Evolutionary conservation across 805 yeast species (phyloP).

Genomic region (Cyberlindnera xishuangbannaensis): DNA sequence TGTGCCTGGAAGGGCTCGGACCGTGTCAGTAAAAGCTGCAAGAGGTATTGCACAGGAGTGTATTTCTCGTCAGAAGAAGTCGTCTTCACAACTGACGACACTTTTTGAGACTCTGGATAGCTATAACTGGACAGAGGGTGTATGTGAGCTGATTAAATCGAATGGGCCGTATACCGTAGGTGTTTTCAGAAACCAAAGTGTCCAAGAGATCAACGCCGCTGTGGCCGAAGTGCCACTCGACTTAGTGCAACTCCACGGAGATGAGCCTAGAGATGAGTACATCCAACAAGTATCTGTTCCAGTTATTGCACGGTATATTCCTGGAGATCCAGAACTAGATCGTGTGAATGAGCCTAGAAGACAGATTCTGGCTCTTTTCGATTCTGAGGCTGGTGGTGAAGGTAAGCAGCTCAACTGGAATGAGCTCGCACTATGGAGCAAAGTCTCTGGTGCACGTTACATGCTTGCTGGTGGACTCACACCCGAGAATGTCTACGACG

Average conservation of each 20-base stretch:
- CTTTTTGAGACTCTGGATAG: slow-evolving; percentile 2
- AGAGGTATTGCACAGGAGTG: slow-evolving; percentile 35
- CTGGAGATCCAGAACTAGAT: slow-evolving; percentile 41
- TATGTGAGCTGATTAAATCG: background rate
- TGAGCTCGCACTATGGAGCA: slow-evolving; percentile 35
- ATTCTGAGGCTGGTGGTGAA: slow-evolving; percentile 89
- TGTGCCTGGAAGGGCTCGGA: slow-evolving; percentile 77
- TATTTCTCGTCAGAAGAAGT: slow-evolving; percentile 17
- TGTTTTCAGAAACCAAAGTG: background rate
- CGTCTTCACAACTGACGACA: slow-evolving; percentile 3
- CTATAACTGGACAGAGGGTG: background rate
- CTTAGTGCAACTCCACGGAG: slow-evolving; percentile 85
- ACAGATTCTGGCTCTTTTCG: slow-evolving; percentile 61
- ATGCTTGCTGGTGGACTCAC: slow-evolving; percentile 88
- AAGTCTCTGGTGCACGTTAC: slow-evolving; percentile 29
- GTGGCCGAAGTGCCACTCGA: slow-evolving; percentile 49
- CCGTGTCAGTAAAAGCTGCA: slow-evolving; percentile 48
- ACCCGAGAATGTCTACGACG: slow-evolving; percentile 62
- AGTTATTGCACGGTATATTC: slow-evolving; percentile 67
- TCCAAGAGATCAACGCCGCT: slow-evolving; percentile 13
- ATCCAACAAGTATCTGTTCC: slow-evolving; percentile 39
- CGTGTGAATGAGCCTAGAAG: slow-evolving; percentile 24
- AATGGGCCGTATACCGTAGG: background rate
- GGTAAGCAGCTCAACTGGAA: slow-evolving; percentile 80
- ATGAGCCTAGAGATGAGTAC: slow-evolving; percentile 46